These are phyloP conservation scores for Moricandia arvensis DNA, from an alignment of 345 rosid species.

Conservation along the genomic window DNA sequence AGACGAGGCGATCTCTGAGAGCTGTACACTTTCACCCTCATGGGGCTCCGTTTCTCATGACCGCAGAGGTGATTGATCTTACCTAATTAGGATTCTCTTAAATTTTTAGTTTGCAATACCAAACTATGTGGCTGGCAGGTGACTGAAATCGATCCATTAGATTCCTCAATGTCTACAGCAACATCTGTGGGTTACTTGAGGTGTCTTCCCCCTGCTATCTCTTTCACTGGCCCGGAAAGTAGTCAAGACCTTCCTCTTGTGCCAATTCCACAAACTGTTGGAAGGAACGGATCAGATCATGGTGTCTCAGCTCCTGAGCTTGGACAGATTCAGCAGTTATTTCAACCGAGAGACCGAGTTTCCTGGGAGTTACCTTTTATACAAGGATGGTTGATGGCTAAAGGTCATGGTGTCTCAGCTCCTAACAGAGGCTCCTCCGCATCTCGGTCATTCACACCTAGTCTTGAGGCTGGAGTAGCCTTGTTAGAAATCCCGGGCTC, in stretches of 20 bases:
- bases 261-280: conserved; percentile 51
- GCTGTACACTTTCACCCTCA: conserved; percentile 88
- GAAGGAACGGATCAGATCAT: conserved; percentile 36
- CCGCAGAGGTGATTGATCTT: conserved; percentile 64
- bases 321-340: conserved; percentile 50
- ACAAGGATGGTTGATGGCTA: conserved; percentile 78
- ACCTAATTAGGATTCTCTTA: conserved; percentile 30
- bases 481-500: conserved; percentile 25
- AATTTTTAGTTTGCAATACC: conserved; percentile 27
- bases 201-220: conserved; percentile 69
- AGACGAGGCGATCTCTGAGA: conserved; percentile 73
- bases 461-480: conserved; percentile 53
- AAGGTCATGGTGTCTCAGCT: conserved; percentile 50
- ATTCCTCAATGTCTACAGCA: conserved; percentile 65
- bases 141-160: conserved; percentile 79
- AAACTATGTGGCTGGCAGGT: conserved; percentile 50
- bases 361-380: conserved; percentile 69
- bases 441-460: conserved; percentile 37
- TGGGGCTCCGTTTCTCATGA: conserved; percentile 72
- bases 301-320: conserved; percentile 42
- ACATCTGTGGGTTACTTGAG: conserved; percentile 64
- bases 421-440: conserved; percentile 39
- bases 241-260: conserved; percentile 53
- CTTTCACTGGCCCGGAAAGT: conserved; percentile 55
- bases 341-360: conserved; percentile 41